Base-by-base conservation (phyloP, 1,284 basidiomycete species). In the Ceratobasidium sp. region DNA sequence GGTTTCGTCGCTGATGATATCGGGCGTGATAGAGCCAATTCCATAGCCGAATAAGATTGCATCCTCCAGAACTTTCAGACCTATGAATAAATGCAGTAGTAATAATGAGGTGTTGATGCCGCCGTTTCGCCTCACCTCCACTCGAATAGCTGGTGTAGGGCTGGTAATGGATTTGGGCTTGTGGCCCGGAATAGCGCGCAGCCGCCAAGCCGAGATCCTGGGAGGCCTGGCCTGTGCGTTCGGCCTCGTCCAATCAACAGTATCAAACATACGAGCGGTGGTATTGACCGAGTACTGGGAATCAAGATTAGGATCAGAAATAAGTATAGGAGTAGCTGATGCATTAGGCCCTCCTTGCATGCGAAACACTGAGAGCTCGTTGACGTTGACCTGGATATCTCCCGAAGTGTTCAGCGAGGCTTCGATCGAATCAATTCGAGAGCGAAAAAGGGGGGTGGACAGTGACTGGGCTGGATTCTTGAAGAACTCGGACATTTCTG, bases 11-110 rank as follows among this genome's bases (percentile, higher is more conserved):
- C 62, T 40, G 19, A 54, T 15, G 32, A 46, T 61, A 44, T 70
- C 59, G 17, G 40, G 46, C 54, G 29, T 22, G 34, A 37, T 29
- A 2, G 76, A 70, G 22, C 59, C 64, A 32, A 67, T 77, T 29
- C 65, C 46, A 19, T 70, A 44, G 7, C 67, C 64, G 37, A 76
- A 78, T n/a, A 69, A 43, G 15, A 77, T 57, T 64, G 91, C 83
- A 77, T 91, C 90, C 51, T 89, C 85, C 54, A 91, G 79, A 37
- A 89, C 79, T 81, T 86, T 88, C n/a, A 94, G 84, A 81, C 96
- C 94, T 43, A 93, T 76, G 81, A 95, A 94, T 15, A 93, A 59
- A 80, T 95, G 94, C 6, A 95, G 80, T 1, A 94, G 90, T 1
- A 86, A 84, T 5, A 92, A 76, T 22, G 84, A 81, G 56, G 89